Percentiles rank a stretch among this genome's conserved stretches.
These are phyloP conservation scores for Blakeslea trispora DNA, from an alignment of 371 early-diverging fungal genomes.

Conservation along the genomic window DNA sequence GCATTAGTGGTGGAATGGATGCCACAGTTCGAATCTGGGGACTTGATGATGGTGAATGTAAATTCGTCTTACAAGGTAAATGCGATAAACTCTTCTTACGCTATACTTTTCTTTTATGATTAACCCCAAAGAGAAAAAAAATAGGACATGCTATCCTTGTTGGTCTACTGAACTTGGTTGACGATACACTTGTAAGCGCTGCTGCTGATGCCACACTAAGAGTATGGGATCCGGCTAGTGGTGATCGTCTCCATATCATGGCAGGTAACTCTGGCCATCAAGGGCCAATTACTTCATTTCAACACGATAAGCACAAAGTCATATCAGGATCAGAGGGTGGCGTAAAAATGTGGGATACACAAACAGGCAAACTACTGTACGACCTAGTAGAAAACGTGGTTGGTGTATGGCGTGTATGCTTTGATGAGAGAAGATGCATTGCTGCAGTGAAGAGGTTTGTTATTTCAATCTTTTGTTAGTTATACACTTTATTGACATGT, in stretches of 20 bases:
- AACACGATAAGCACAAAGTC: conserved; percentile 84
- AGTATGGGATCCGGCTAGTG: conserved; percentile 88
- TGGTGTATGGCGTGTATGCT: conserved; percentile 90
- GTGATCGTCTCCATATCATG: conserved; percentile 66
- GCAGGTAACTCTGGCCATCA: conserved; percentile 54
- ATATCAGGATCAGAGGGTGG: conserved; percentile 92
- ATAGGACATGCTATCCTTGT: conserved; percentile 91
- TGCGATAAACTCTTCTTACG: background rate
- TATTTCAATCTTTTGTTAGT: background rate
- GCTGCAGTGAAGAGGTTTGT: conserved; percentile 76
- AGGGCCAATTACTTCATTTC: conserved; percentile 94
- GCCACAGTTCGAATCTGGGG: conserved; percentile 97
- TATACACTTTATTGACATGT: conserved; percentile 2
- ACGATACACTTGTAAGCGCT: conserved; percentile 86
- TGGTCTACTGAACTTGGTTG: conserved; percentile 86
- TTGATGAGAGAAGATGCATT: conserved; percentile 83
- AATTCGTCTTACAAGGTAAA: conserved; percentile 56
- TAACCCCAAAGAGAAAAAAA: background rate
- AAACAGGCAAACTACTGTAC: conserved; percentile 72
- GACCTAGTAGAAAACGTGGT: conserved; percentile 70
- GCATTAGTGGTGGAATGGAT: conserved; percentile 97
- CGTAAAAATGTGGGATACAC: conserved; percentile 93
- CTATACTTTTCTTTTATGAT: background rate
- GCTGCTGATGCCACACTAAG: conserved; percentile 94
- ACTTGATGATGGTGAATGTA: conserved; percentile 76